phyloP scores from a whole-genome alignment of 106 monocot species.

The Vanilla planifolia region DNA sequence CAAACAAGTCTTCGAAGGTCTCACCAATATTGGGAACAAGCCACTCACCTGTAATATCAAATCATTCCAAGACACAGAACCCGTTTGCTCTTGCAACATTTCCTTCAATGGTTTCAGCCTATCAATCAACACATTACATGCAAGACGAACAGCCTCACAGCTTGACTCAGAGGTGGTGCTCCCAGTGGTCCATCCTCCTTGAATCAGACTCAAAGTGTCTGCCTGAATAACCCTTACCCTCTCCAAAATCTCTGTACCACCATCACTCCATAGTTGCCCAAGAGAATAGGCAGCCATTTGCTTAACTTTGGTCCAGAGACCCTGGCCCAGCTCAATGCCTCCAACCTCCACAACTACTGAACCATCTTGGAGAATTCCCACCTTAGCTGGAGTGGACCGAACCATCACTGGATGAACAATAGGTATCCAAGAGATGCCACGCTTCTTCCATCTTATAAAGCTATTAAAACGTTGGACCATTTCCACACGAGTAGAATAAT shows the following conservation, averaged over 20 bases:
- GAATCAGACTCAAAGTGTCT: slow-evolving; percentile 75
- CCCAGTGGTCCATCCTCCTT: slow-evolving; percentile 65
- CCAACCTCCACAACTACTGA: slow-evolving; percentile 87
- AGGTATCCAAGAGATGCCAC: slow-evolving; percentile 73
- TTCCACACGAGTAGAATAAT: slow-evolving; percentile 24
- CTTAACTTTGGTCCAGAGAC: slow-evolving; percentile 91
- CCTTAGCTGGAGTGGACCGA: slow-evolving; percentile 58
- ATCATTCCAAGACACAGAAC: slow-evolving; percentile 46
- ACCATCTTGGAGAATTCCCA: slow-evolving; percentile 67
- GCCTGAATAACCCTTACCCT: slow-evolving; percentile 73
- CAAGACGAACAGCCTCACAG: slow-evolving; percentile 73
- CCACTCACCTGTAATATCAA: slow-evolving; percentile 51
- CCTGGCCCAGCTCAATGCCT: slow-evolving; percentile 85
- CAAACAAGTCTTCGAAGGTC: background rate
- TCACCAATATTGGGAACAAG: background rate
- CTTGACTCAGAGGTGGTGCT: slow-evolving; percentile 87
- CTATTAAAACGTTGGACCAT: slow-evolving; percentile 45
- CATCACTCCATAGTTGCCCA: slow-evolving; percentile 38
- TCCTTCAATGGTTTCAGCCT: slow-evolving; percentile 56
- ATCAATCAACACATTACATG: slow-evolving; percentile 55
- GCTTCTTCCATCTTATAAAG: slow-evolving; percentile 55
- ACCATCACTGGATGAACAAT: slow-evolving; percentile 30
- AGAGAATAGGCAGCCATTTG: slow-evolving; percentile 81
- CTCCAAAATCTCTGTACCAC: slow-evolving; percentile 36
- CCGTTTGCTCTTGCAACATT: slow-evolving; percentile 20